Base-by-base conservation (phyloP, 441 rosid species). In the Gossypium schwendimanii region DNA sequence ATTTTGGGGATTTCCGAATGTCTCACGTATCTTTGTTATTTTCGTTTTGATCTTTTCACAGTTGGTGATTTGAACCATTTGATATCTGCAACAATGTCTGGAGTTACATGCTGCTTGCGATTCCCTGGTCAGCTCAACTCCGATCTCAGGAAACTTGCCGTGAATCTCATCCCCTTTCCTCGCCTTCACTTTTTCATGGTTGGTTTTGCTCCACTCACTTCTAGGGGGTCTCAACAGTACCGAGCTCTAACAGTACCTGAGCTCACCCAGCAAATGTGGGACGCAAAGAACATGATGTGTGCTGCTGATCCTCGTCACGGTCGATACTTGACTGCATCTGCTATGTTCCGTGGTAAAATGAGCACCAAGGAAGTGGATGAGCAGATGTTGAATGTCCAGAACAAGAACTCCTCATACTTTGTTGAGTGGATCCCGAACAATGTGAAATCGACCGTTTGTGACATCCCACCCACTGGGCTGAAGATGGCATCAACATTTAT, bases 161-260 rank as follows among this genome's bases (percentile, higher is more conserved):
- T 89, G 59, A 89, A 89, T 80, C 87, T 89, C 7, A 89, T 89
- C 69, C 91, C 89, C 69, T 89, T 89, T 63, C 89, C 91, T 5
- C 86, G 89, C 28, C 87, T 87, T 31, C 91, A 89, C 81, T 89
- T 89, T 81, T 87, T 87, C 78, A 88, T 88, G 90, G 92, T 88
- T 31, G 92, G 92, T 61, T 88, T 82, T 45, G 87, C 90, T 17
- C 90, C 90, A 14, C 82, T 88, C 63, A 86, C 90, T 6, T 85
- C 90, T n/a, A 84, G 89, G 17, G 90, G 90, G 57, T 87, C 93
- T 0, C 88, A 88, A 69, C 89, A 84, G 36, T 88, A 87, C 81
- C 77, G 82, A 3, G 80, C 88, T 18, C 78, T 88, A 54, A 82
- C 85, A 0, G 93, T 88, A 49, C 93, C 89, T 0, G 93, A 88